Conservation (phyloP, 768 basidiomycete species). For the Trametes cubensis region DNA sequence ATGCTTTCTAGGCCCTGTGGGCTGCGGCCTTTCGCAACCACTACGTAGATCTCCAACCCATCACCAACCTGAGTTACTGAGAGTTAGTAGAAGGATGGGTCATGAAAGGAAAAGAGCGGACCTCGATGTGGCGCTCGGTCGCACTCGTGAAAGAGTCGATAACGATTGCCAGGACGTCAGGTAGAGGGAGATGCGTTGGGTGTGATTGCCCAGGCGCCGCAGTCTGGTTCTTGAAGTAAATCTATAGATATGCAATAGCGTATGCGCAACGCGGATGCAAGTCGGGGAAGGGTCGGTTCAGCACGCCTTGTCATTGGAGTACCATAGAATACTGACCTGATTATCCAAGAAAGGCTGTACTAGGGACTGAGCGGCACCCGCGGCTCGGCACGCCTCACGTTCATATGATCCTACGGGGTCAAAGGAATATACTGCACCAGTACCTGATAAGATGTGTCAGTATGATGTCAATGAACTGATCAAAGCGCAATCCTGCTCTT, state of each 20-base stretch:
- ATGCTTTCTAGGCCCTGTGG: conserved; percentile 59
- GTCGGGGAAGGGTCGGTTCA: conserved; percentile 51
- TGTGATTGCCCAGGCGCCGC: conserved; percentile 72
- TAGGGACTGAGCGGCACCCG: conserved; percentile 91
- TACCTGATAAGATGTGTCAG: conserved; percentile 50
- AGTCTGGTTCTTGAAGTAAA: conserved; percentile 96
- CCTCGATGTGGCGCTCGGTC: conserved; percentile 98
- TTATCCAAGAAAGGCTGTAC: conserved; percentile 99
- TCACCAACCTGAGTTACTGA: conserved; percentile 75
- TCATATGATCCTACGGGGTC: conserved; percentile 99
- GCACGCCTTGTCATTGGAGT: conserved; percentile 3
- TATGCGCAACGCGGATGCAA: conserved; percentile 36
- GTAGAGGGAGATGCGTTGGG: conserved; percentile 80
- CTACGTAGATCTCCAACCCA: conserved; percentile 89
- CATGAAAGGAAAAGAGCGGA: conserved; percentile 34
- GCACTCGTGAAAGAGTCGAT: conserved; percentile 97
- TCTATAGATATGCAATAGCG: conserved; percentile 50
- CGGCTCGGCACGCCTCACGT: conserved; percentile 94
- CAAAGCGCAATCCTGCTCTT: too few relatives aligned
- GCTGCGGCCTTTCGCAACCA: conserved; percentile 69
- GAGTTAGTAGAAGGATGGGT: conserved; percentile 1
- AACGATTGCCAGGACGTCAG: conserved; percentile 81
- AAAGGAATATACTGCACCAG: conserved; percentile 99
- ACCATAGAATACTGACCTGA: conserved; percentile 71
- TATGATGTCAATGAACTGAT: conserved; percentile 23